Base-by-base conservation (phyloP, 192 early-diverging fungal genomes). In the Coemansia sp. region DNA sequence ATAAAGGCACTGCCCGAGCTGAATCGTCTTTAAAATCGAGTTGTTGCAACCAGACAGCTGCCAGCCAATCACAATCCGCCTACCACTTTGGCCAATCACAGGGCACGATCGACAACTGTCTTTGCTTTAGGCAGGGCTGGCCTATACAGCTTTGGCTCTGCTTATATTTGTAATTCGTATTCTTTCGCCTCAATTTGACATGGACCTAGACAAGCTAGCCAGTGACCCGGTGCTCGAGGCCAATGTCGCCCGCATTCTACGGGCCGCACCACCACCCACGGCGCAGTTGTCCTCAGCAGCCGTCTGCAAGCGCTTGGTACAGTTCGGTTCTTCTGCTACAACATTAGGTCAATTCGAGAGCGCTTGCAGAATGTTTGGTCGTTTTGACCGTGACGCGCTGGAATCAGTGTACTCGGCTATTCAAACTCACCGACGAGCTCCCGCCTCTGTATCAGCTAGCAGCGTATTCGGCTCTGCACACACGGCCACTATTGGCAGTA, bases 301-400 rank as follows among this genome's bases (percentile, higher is more conserved):
- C 5, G 60, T 83, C 16, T 73, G 76, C 67, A 72, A 70, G 54
- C 69, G 81, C 10, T 71, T 84, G 27, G 68, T 66, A 34, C 81
- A 79, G 74, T 84, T 84, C 61, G 77, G 62, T 4, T 20, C 36
- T 18, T 57, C 55, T 10, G 67, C 81, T 2, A 34, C 20, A 34
- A 68, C 65, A 24, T 44, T 71, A 7, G 51, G 64, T 49, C 67
- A 76, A 52, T 84, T 84, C 27, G 77, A 84, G n/a, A 61, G 40
- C n/a, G 71, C 74, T 3, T 84, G 81, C 68, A 57, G 55, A 54
- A 84, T 74, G 74, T 84, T 84, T 76, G 81, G 77, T 0, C 77
- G 81, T 24, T 79, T 84, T 55, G 81, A 84, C 44, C 38, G 38
- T n/a, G 49, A 42, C 36, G 61, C 54, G 5, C 71, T 84, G 0